Conservation (phyloP, 176 grass and related monocot genomes). For the Bonia amplexicaulis region DNA sequence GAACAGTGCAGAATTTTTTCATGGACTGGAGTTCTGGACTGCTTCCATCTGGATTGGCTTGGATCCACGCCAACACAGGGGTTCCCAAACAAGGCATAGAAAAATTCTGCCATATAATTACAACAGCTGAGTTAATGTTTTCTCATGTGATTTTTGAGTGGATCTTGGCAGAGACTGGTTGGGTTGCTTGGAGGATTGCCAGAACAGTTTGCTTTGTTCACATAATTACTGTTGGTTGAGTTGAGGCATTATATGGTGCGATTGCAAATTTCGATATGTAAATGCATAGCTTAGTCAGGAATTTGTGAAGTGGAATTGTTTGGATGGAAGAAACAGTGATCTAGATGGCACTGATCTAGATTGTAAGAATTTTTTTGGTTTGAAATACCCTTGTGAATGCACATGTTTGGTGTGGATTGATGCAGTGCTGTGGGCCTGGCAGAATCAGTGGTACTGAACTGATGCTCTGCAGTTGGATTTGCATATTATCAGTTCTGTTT, state of each 20-base stretch:
- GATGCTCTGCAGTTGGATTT: background rate
- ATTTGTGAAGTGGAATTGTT: background rate
- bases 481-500: background rate
- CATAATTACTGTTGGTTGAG: background rate
- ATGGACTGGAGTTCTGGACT: background rate
- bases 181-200: background rate
- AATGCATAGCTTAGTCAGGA: background rate
- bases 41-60: background rate
- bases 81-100: background rate
- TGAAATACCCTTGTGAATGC: background rate
- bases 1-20: background rate
- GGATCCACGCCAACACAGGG: background rate
- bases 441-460: background rate
- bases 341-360: background rate
- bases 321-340: background rate
- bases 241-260: background rate
- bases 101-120: background rate
- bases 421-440: background rate
- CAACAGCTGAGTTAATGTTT: background rate
- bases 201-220: background rate
- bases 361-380: background rate
- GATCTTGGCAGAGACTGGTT: background rate
- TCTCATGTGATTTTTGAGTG: background rate
- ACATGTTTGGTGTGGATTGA: background rate
- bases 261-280: background rate